Evolutionary conservation across 305 asterid species (phyloP).

Genomic region (Fraxinus ornus): DNA sequence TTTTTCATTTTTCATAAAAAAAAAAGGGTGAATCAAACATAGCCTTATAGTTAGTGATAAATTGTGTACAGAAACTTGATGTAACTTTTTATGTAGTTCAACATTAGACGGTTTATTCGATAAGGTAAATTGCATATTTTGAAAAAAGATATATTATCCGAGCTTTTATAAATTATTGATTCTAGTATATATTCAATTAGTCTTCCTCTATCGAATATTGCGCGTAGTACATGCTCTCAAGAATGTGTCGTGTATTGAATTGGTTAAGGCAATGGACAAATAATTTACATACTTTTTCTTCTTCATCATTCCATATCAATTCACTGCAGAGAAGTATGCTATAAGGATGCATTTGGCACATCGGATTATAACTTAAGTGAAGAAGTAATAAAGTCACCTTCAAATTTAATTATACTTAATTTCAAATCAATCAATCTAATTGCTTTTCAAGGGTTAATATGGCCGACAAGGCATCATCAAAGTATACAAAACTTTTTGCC

Average conservation of each 20-base stretch:
- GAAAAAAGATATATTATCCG: neutral
- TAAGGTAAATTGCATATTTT: too few relatives aligned
- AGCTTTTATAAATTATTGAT: neutral
- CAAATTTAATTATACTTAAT: neutral
- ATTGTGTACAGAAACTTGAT: neutral
- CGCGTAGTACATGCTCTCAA: neutral
- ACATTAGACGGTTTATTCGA: neutral
- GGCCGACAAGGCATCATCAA: constrained; percentile 60
- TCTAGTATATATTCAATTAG: neutral
- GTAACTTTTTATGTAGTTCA: neutral
- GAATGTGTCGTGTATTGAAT: neutral
- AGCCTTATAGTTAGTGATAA: neutral
- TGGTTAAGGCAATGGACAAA: neutral
- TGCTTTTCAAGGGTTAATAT: constrained; percentile 28
- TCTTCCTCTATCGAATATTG: neutral
- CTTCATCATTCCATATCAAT: neutral
- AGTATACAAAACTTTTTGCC: constrained; percentile 31
- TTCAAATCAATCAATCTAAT: neutral
- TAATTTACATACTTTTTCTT: neutral
- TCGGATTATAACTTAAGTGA: too few relatives aligned
- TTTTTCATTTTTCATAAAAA: too few relatives aligned
- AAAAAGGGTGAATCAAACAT: too few relatives aligned
- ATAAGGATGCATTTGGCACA: neutral
- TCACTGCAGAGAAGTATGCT: neutral
- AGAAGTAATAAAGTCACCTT: neutral